Percentiles rank a stretch among this genome's conserved stretches.
Evolutionary conservation across 2,329 filamentous ascomycete genomes (phyloP).

Genomic region (Claviceps lovelessii): DNA sequence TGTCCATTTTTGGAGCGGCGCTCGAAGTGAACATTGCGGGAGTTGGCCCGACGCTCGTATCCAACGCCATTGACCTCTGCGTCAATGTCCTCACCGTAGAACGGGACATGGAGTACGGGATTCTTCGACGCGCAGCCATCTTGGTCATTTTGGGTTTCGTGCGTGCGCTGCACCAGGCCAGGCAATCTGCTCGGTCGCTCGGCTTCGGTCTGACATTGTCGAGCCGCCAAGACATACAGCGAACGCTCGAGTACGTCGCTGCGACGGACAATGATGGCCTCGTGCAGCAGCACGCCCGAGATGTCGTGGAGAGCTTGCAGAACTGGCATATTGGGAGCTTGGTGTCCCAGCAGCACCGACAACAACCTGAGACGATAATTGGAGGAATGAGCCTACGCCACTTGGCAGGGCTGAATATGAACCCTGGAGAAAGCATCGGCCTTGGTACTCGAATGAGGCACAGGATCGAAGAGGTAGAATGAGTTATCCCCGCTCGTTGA

Average conservation of each 20-base stretch:
- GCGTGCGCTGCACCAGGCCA: conserved; percentile 40
- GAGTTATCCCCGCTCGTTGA: conserved; percentile 1
- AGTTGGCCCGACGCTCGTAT: conserved; percentile 36
- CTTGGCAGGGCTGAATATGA: conserved; percentile 26
- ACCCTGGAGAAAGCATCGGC: conserved; percentile 13
- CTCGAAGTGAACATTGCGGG: conserved; percentile 48
- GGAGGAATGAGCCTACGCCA: conserved; percentile 12
- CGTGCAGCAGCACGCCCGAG: conserved; percentile 50
- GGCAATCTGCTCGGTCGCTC: conserved; percentile 29
- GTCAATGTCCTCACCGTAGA: conserved; percentile 51
- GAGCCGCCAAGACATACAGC: conserved; percentile 46
- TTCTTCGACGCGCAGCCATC: conserved; percentile 53
- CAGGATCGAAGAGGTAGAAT: conserved; percentile 49
- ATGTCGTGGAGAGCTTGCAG: conserved; percentile 52
- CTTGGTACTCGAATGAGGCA: conserved; percentile 19
- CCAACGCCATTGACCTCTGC: conserved; percentile 46
- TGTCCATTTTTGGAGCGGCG: conserved; percentile 47
- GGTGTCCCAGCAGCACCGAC: conserved; percentile 19
- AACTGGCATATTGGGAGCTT: conserved; percentile 43
- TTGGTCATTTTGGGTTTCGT: conserved; percentile 49
- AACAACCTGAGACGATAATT: conserved; percentile 9
- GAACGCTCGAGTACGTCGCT: conserved; percentile 48
- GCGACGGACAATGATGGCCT: conserved; percentile 53
- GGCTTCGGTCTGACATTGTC: conserved; percentile 40
- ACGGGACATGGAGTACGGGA: conserved; percentile 42